These are phyloP conservation scores for Myriosclerotinia duriaeana DNA, from an alignment of 2,329 filamentous ascomycete species.

Conservation along the genomic window DNA sequence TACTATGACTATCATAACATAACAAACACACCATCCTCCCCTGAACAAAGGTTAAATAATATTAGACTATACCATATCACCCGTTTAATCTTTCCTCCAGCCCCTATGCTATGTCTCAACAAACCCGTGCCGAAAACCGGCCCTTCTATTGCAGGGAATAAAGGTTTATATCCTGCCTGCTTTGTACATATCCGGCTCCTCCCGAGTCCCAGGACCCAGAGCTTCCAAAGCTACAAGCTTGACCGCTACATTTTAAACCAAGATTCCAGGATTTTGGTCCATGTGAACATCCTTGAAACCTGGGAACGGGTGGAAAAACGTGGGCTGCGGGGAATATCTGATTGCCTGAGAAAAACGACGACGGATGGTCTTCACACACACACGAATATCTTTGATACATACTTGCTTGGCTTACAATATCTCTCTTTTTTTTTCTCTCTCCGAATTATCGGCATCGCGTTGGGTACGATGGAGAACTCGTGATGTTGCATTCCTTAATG, in stretches of 20 bases:
- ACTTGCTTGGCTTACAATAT: not conserved
- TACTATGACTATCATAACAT: not conserved
- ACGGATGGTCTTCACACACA: too few species aligned
- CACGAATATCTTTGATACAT: too few species aligned
- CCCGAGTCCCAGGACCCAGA: too few species aligned
- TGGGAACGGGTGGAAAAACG: conserved; percentile 15
- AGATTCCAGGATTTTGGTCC: not conserved
- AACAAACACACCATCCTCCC: too few species aligned
- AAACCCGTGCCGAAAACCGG: not conserved
- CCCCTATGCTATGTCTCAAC: not conserved
- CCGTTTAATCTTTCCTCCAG: not conserved
- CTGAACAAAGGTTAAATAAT: too few species aligned
- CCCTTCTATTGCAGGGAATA: not conserved
- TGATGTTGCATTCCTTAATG: not conserved
- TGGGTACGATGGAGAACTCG: not conserved
- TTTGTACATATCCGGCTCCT: not conserved
- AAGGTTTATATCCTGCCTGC: not conserved
- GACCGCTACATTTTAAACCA: conserved; percentile 21
- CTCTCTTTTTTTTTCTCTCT: too few species aligned
- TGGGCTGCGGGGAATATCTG: conserved; percentile 8
- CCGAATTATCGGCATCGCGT: not conserved
- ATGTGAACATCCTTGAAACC: not conserved
- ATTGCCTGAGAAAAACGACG: too few species aligned
- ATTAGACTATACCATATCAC: not conserved
- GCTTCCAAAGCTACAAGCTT: conserved; percentile 8